Evolutionary conservation across 805 yeast species (phyloP), one percentile per base, ranked within the genome.

Genomic region (Deakozyma indianensis): DNA sequence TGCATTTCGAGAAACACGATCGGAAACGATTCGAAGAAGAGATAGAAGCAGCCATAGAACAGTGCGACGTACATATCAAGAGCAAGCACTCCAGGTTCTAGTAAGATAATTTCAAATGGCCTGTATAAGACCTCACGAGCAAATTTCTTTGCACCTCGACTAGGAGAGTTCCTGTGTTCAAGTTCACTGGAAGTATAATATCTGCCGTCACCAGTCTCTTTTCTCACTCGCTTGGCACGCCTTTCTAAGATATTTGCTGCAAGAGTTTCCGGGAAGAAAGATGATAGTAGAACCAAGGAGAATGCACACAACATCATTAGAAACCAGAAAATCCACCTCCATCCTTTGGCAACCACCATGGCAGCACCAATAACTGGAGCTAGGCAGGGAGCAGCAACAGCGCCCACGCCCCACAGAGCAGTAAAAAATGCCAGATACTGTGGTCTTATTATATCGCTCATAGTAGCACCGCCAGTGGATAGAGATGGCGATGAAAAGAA

Each of bases 1-100:
- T 74, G 65, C 20, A 65, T 53, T 2, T 66, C 71, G 5, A 50
- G 45, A 49, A 70, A 78, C 2, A 73, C 76, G 29, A 77, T 63
- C 9, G 84, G 83, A 60, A 74, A 75, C 3, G 75, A 76, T 58
- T 78, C 83, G 52, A 77, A 74, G 65, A 74, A 77, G 20, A 75
- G 56, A 56, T 75, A 78, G 49, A 73, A 51, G 25, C 70, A 58
- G 24, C 79, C 73, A 56, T 77, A 78, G 4, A 69, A 62, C 43
- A 77, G 52, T 0, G 78, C 74, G 50, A 72, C 61, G 56, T 75
- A 76, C 23, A 70, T 18, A 53, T 77, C 68, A 47, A 76, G 68
- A 24, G 75, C 63, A 16, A 76, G 47, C n/a, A 77, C 70, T 22
- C 73, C 74, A 0, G 83, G 83, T 56, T 78, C 83, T 43, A 57